A percentile compares a stretch with the other conserved stretches of the same genome.
These are phyloP conservation scores for Isatis tinctoria DNA, from an alignment of 345 rosid species.

Conservation along the genomic window DNA sequence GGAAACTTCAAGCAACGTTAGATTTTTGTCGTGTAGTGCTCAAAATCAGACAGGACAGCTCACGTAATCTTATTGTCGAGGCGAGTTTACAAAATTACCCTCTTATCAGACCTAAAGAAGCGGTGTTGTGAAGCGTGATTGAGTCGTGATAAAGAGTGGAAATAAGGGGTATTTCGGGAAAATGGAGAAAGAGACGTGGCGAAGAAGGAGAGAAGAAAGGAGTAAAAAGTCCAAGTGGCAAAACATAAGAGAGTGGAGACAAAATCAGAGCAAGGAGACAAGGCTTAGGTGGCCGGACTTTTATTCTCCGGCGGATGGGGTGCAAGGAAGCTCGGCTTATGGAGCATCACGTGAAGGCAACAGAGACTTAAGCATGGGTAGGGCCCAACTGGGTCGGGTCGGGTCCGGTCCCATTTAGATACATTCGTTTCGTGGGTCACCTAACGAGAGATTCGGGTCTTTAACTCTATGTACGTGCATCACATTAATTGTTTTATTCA, in stretches of 20 bases:
- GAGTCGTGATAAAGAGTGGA: neutral
- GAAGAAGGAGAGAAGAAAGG: constrained; percentile 28
- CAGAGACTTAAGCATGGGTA: neutral
- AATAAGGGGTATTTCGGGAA: neutral
- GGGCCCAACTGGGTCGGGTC: constrained; percentile 4
- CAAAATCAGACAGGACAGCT: constrained; percentile 24
- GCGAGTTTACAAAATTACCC: neutral
- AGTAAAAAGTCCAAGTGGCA: constrained; percentile 21
- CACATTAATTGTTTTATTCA: neutral
- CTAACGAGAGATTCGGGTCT: constrained; percentile 12
- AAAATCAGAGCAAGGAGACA: constrained; percentile 24
- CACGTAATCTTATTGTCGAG: constrained; percentile 19
- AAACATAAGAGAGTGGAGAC: constrained; percentile 9
- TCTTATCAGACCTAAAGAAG: neutral
- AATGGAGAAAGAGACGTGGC: neutral
- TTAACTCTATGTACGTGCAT: constrained; percentile 20
- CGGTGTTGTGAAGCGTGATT: neutral
- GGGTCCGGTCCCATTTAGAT: constrained; percentile 20
- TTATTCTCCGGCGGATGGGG: constrained; percentile 27
- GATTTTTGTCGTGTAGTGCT: constrained; percentile 18
- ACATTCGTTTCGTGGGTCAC: constrained; percentile 7
- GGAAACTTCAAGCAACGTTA: constrained; percentile 22
- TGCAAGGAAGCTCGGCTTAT: constrained; percentile 18
- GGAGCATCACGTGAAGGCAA: constrained; percentile 26
- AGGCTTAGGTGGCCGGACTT: constrained; percentile 28